Evolutionary conservation across 2,329 filamentous ascomycete species (phyloP).

Genomic region (Westerdykella sp.): DNA sequence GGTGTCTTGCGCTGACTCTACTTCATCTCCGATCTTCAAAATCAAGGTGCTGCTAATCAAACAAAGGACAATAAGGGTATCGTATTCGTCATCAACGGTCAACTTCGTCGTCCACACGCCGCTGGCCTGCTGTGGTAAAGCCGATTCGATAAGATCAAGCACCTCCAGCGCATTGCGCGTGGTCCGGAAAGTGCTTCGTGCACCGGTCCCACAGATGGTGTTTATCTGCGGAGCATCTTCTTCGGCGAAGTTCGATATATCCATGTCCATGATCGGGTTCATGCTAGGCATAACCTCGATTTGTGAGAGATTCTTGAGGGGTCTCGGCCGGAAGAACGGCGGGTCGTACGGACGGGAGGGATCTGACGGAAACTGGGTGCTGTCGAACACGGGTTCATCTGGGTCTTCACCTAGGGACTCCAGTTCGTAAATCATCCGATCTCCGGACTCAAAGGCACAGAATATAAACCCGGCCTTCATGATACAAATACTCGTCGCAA

Average conservation of each 20-base stretch:
- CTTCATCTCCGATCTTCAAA: conserved; percentile 90
- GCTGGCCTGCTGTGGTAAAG: conserved; percentile 79
- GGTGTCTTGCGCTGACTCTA: conserved; percentile 90
- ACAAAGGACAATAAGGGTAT: conserved; percentile 92
- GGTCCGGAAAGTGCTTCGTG: conserved; percentile 82
- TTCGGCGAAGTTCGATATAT: conserved; percentile 81
- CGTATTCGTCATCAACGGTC: conserved; percentile 71
- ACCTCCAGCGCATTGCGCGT: conserved; percentile 91
- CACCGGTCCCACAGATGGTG: conserved; percentile 80
- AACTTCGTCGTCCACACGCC: conserved; percentile 95
- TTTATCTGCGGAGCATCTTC: conserved; percentile 98
- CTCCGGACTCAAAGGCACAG: conserved; percentile 84
- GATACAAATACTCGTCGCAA: conserved; percentile 82
- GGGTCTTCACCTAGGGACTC: conserved; percentile 95
- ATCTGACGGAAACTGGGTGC: conserved; percentile 75
- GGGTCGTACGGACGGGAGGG: conserved; percentile 65
- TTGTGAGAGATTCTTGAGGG: conserved; percentile 72
- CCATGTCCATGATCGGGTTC: conserved; percentile 87
- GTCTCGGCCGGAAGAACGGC: conserved; percentile 77
- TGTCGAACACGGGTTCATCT: conserved; percentile 78
- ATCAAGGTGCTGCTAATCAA: conserved; percentile 87
- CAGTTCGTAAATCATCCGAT: conserved; percentile 94
- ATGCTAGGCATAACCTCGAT: conserved; percentile 82
- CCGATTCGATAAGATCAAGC: conserved; percentile 90
- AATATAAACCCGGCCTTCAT: conserved; percentile 94